Conservation (phyloP, 192 early-diverging fungal genomes). For the Umbelopsis vinacea region DNA sequence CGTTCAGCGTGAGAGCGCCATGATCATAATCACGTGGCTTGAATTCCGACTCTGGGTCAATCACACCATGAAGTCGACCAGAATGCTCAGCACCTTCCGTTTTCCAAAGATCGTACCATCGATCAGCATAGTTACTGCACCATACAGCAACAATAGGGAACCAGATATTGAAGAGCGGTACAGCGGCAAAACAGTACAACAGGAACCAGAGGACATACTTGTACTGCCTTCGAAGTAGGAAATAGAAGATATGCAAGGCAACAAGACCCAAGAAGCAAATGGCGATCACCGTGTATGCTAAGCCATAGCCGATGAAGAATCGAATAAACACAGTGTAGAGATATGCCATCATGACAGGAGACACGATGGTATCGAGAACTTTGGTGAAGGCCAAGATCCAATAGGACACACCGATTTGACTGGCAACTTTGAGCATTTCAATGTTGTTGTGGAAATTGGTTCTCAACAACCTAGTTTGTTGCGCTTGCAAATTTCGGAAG, state of each 20-base stretch:
- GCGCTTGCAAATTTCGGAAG: slow-evolving; percentile 37
- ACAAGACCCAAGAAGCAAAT: slow-evolving; percentile 27
- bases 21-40: not conserved
- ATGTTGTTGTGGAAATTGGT: slow-evolving; percentile 41
- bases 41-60: slow-evolving; percentile 26
- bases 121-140: slow-evolving; percentile 28
- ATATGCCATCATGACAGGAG: slow-evolving; percentile 36
- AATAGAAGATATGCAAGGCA: slow-evolving; percentile 37
- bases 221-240: slow-evolving; percentile 35
- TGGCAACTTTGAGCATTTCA: slow-evolving; percentile 33
- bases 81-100: slow-evolving; percentile 10
- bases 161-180: slow-evolving; percentile 41
- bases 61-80: slow-evolving; percentile 36
- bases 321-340: slow-evolving; percentile 39
- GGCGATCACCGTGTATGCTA: slow-evolving; percentile 33
- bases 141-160: slow-evolving; percentile 40
- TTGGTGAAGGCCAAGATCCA: slow-evolving; percentile 41
- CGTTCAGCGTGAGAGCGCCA: not conserved
- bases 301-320: slow-evolving; percentile 25
- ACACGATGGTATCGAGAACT: slow-evolving; percentile 34
- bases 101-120: slow-evolving; percentile 48
- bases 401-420: slow-evolving; percentile 33
- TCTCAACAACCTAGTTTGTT: slow-evolving; percentile 32
- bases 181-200: slow-evolving; percentile 31
- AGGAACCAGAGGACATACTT: slow-evolving; percentile 44